Conservation (phyloP, 306 rosid species). For the Delonix regia region DNA sequence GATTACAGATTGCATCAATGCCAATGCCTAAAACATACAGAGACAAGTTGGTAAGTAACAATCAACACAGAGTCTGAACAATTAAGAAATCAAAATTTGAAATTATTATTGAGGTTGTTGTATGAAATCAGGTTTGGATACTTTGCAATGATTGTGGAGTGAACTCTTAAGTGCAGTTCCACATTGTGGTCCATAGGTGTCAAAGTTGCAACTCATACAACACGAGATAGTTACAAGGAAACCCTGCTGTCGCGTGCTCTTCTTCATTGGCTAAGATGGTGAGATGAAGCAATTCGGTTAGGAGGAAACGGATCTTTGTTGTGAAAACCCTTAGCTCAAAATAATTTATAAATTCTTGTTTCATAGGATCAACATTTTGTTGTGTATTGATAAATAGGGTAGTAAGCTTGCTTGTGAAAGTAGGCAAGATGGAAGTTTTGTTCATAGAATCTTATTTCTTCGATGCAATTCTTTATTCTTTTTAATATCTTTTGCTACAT, state of each 20-base stretch:
- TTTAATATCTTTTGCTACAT: not conserved
- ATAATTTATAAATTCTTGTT: not conserved
- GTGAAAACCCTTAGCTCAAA: not conserved
- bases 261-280: slow-evolving; percentile 48
- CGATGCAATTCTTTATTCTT: slow-evolving; percentile 27
- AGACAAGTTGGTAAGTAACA: slow-evolving; percentile 57
- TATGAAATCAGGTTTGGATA: slow-evolving; percentile 66
- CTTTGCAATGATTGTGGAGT: slow-evolving; percentile 79
- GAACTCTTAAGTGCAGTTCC: slow-evolving; percentile 60
- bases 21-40: slow-evolving; percentile 63
- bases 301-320: not conserved
- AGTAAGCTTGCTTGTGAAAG: slow-evolving; percentile 23
- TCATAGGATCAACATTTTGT: slow-evolving; percentile 8
- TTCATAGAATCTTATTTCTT: not conserved
- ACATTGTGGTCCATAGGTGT: slow-evolving; percentile 69
- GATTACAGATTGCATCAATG: slow-evolving; percentile 61
- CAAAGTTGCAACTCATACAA: slow-evolving; percentile 68
- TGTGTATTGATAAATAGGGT: slow-evolving; percentile 11
- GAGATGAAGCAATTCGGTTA: slow-evolving; percentile 25
- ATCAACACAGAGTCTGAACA: not conserved
- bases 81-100: not conserved
- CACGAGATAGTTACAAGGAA: slow-evolving; percentile 62
- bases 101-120: slow-evolving; percentile 9
- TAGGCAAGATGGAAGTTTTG: slow-evolving; percentile 15
- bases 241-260: slow-evolving; percentile 43